Evolutionary conservation across 371 early-diverging fungal species (phyloP).

Genomic region (Haplosporangium sp.): DNA sequence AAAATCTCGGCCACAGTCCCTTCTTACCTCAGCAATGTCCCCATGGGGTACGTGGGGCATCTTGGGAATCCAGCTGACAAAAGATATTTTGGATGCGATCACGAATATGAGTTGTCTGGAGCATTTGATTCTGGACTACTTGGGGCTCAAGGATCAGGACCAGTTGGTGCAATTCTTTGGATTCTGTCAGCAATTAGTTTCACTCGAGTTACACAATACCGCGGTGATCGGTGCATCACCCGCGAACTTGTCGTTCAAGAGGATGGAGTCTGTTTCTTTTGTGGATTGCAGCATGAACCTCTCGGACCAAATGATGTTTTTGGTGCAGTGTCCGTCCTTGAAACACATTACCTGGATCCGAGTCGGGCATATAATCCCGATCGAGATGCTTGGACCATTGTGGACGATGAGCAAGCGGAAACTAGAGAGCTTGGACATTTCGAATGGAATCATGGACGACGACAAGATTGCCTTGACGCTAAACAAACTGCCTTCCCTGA

Average conservation of each 20-base stretch:
- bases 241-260: not conserved
- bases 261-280: conserved; percentile 12
- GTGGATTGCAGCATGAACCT: conserved; percentile 15
- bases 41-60: too few species aligned
- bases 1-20: not conserved
- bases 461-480: not conserved
- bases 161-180: conserved; percentile 13
- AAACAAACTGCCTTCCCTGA: not conserved
- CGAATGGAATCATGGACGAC: conserved; percentile 5
- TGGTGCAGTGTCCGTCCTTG: conserved; percentile 15
- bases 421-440: conserved; percentile 23
- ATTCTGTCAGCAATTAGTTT: conserved; percentile 21
- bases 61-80: not conserved
- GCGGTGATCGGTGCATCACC: conserved; percentile 14
- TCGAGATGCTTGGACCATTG: not conserved
- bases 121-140: conserved; percentile 26
- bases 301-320: conserved; percentile 11
- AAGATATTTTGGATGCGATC: conserved; percentile 20
- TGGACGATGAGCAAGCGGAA: not conserved
- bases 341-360: conserved; percentile 31
- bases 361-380: not conserved
- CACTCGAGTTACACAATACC: conserved; percentile 31
- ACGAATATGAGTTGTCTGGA: conserved; percentile 11
- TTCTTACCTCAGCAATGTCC: not conserved
- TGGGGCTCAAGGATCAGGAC: conserved; percentile 9